These are phyloP conservation scores for Hondaea fermentalgiana DNA, from an alignment of 108 stramenopile species.

Conservation along the genomic window DNA sequence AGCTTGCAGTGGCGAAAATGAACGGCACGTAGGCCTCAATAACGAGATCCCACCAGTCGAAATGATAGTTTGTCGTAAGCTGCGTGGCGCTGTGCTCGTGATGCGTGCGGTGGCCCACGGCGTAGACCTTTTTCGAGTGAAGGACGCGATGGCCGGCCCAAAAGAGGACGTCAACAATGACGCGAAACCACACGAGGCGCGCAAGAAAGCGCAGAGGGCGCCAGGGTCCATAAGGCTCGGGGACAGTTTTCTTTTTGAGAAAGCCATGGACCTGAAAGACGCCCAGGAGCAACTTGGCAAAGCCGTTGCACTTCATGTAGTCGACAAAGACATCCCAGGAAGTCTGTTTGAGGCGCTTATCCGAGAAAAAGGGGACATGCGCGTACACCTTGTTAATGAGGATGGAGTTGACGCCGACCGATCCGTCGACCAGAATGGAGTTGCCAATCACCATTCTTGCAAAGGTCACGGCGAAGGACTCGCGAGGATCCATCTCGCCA, in stretches of 20 bases:
- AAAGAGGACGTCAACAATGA: neutral
- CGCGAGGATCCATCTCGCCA: neutral
- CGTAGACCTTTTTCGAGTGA: neutral
- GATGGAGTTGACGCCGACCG: neutral
- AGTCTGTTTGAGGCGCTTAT: neutral
- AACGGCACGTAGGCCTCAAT: neutral
- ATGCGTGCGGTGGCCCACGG: neutral
- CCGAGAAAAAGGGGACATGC: constrained; percentile 11
- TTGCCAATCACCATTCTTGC: neutral
- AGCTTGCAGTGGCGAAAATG: neutral
- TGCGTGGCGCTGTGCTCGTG: neutral
- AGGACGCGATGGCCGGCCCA: constrained; percentile 1
- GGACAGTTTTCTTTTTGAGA: neutral
- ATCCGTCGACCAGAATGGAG: neutral
- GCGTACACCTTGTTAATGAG: neutral
- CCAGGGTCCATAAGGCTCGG: neutral
- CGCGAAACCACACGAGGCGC: neutral
- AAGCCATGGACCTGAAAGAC: neutral
- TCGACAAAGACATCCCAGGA: neutral
- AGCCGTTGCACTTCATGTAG: neutral
- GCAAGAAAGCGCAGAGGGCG: neutral
- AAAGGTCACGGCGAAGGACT: neutral
- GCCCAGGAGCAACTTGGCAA: neutral
- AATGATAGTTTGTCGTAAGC: constrained; percentile 10
- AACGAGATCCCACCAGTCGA: neutral